Percentiles rank a stretch among this genome's conserved stretches.
Conservation (phyloP, 768 basidiomycete species). For the Sistotremastrum niveocremeum region DNA sequence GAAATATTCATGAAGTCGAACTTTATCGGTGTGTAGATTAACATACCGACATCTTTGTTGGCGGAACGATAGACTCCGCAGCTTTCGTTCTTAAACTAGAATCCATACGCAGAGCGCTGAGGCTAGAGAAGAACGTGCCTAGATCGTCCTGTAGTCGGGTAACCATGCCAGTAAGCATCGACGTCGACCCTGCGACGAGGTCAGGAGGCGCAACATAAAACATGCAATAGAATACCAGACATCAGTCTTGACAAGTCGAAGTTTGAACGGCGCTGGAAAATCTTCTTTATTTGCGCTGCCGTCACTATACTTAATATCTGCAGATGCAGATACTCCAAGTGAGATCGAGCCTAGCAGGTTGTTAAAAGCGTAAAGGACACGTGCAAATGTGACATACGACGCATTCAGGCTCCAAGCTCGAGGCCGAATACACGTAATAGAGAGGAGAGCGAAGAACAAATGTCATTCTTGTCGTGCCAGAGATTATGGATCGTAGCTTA, state of each 20-base stretch:
- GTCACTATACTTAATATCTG: conserved; percentile 89
- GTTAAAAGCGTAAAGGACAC: neutral
- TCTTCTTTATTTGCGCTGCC: conserved; percentile 64
- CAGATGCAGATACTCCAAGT: conserved; percentile 90
- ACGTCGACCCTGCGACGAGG: conserved; percentile 54
- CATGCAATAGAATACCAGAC: conserved; percentile 30
- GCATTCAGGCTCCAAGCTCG: conserved; percentile 93
- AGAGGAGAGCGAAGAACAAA: conserved; percentile 80
- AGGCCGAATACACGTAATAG: conserved; percentile 83
- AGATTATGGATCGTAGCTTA: conserved; percentile 71
- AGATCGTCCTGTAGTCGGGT: conserved; percentile 63
- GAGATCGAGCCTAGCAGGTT: conserved; percentile 58
- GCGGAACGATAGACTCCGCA: conserved; percentile 73
- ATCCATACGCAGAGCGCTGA: conserved; percentile 72
- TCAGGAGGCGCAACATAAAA: neutral
- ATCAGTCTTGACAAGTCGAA: conserved; percentile 76
- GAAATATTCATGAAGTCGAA: neutral
- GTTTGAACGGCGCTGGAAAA: conserved; percentile 83
- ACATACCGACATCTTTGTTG: conserved; percentile 63
- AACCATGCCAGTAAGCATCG: conserved; percentile 63
- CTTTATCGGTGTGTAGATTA: no score
- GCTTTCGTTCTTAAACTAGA: conserved; percentile 51
- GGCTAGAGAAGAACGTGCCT: conserved; percentile 65
- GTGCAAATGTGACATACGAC: conserved; percentile 45
- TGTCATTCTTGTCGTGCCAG: conserved; percentile 69